phyloP scores from a whole-genome alignment of 148 eudicot genomes.

The Silene uniflora region DNA sequence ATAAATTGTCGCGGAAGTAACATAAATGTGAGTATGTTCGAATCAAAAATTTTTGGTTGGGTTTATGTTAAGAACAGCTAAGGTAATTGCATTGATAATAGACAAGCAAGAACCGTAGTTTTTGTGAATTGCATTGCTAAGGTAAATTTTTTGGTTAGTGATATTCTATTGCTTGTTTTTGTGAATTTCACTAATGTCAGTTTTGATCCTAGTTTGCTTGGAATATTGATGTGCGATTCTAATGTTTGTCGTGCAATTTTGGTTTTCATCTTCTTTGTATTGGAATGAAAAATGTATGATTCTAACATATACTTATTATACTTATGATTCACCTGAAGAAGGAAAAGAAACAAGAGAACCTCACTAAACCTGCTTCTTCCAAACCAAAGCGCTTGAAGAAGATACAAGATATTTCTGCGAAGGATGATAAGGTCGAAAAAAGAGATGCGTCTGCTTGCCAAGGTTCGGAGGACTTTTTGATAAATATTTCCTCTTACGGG shows the following conservation, averaged over 20 bases:
- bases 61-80: neutral
- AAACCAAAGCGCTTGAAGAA: constrained; percentile 8
- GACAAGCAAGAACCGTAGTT: too few relatives aligned
- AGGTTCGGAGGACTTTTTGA: constrained; percentile 14
- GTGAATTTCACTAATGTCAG: neutral
- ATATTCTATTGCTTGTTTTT: too few relatives aligned
- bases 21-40: neutral
- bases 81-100: neutral
- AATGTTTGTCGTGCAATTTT: neutral
- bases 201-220: neutral
- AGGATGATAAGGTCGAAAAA: constrained; percentile 17
- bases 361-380: neutral
- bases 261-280: neutral
- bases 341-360: constrained; percentile 6
- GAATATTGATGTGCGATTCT: neutral
- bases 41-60: neutral
- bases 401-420: neutral
- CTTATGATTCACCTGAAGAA: neutral
- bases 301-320: neutral
- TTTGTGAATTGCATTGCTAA: too few relatives aligned
- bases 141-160: too few relatives aligned
- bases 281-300: neutral
- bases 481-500: constrained; percentile 26
- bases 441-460: constrained; percentile 18
- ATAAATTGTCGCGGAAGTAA: too few relatives aligned